Evolutionary conservation across 495 filamentous ascomycete species (phyloP).

Genomic region (Parmelia sp.): DNA sequence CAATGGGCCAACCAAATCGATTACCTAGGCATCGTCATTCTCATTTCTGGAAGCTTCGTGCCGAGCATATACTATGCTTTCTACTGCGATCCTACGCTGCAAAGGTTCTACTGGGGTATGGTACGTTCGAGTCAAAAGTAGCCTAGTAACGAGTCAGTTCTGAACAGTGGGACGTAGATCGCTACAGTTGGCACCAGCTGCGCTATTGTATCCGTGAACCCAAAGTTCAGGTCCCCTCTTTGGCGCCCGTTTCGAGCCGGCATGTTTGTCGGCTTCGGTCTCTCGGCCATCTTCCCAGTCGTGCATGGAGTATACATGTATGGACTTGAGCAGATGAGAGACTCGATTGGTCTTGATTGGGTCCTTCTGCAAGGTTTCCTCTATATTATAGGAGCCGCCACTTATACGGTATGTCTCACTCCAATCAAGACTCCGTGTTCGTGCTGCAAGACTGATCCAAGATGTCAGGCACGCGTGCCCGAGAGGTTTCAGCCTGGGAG

Average conservation of each 20-base stretch:
- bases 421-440: background rate
- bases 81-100: conserved; percentile 34
- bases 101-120: conserved; percentile 42
- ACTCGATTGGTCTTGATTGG: conserved; percentile 78
- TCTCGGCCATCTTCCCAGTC: conserved; percentile 76
- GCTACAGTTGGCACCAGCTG: conserved; percentile 68
- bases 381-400: conserved; percentile 77
- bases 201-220: conserved; percentile 64
- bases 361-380: conserved; percentile 70
- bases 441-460: background rate
- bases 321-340: conserved; percentile 49
- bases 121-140: conserved; percentile 33
- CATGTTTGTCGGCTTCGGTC: conserved; percentile 88
- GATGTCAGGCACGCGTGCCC: conserved; percentile 40
- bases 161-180: conserved; percentile 67
- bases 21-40: conserved; percentile 45
- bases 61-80: conserved; percentile 50
- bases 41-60: conserved; percentile 48
- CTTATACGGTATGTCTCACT: conserved; percentile 61
- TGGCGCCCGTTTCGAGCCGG: conserved; percentile 80
- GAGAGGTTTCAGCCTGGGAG: conserved; percentile 44
- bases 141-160: conserved; percentile 30
- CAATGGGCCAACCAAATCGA: conserved; percentile 42
- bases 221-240: conserved; percentile 71
- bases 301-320: conserved; percentile 64